Evolutionary conservation across 139 green algal genomes (phyloP).

Genomic region (Choricystis sp.): DNA sequence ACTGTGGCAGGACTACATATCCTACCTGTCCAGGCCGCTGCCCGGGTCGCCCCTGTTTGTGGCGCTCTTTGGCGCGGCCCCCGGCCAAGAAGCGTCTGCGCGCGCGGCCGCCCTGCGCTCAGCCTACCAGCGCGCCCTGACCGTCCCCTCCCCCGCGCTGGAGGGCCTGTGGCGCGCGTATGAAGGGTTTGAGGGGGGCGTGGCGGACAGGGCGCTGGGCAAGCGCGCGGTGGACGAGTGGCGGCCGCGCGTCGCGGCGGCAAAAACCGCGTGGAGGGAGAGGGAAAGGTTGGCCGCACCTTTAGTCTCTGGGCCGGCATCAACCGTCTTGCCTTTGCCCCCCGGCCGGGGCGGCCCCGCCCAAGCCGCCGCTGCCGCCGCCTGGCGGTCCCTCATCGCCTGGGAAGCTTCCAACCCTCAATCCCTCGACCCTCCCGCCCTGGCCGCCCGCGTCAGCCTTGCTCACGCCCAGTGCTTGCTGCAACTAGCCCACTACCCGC

Average conservation of each 20-base stretch:
- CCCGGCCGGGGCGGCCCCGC: background rate
- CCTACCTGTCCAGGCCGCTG: conserved; percentile 30
- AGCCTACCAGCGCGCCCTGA: conserved; percentile 54
- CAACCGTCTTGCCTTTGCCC: background rate
- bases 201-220: conserved; percentile 35
- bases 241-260: conserved; percentile 49
- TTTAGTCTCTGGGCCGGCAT: background rate
- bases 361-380: background rate
- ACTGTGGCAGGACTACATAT: conserved; percentile 76
- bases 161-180: conserved; percentile 77
- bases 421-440: conserved; percentile 26
- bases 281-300: background rate
- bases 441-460: background rate
- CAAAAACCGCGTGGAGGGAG: background rate
- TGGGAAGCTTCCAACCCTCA: conserved; percentile 63
- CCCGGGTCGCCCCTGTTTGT: conserved; percentile 36
- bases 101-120: conserved; percentile 42
- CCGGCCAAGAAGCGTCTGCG: conserved; percentile 37
- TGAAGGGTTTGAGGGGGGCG: conserved; percentile 63
- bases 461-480: background rate
- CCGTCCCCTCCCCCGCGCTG: conserved; percentile 47
- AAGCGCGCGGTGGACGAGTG: conserved; percentile 61
- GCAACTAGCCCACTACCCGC: background rate
- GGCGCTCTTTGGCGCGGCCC: conserved; percentile 31
- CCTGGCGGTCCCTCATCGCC: conserved; percentile 31